Evolutionary conservation across 179 eudicot species (phyloP).

Genomic region (Beta lomatogona): DNA sequence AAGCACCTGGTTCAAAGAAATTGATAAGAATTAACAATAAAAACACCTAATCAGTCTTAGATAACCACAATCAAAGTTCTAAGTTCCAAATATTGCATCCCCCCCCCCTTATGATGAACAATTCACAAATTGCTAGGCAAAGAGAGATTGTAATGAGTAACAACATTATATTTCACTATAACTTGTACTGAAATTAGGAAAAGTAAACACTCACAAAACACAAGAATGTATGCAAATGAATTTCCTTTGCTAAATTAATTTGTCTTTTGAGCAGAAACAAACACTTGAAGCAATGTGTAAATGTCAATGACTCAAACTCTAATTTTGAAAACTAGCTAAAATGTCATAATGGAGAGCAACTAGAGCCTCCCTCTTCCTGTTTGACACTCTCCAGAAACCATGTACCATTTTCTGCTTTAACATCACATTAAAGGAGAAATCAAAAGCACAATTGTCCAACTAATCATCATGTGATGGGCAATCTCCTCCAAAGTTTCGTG

Average conservation of each 20-base stretch:
- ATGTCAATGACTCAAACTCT: background rate
- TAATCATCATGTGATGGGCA: background rate
- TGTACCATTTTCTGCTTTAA: background rate
- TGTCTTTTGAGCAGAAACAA: no score
- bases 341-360: background rate
- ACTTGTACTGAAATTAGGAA: no score
- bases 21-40: background rate
- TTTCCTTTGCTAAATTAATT: background rate
- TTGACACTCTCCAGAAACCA: background rate
- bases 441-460: background rate
- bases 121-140: background rate
- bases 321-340: background rate
- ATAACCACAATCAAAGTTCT: background rate
- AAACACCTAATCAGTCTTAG: background rate
- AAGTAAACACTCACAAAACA: no score
- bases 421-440: background rate
- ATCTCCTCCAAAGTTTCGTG: background rate
- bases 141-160: background rate
- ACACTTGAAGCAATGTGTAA: no score
- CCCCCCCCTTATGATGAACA: background rate
- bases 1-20: conserved; percentile 53
- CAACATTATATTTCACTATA: no score
- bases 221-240: background rate
- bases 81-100: background rate
- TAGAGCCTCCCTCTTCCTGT: background rate